Evolutionary conservation across 2,329 filamentous ascomycete species (phyloP).

Genomic region (Epichloe gansuensis): DNA sequence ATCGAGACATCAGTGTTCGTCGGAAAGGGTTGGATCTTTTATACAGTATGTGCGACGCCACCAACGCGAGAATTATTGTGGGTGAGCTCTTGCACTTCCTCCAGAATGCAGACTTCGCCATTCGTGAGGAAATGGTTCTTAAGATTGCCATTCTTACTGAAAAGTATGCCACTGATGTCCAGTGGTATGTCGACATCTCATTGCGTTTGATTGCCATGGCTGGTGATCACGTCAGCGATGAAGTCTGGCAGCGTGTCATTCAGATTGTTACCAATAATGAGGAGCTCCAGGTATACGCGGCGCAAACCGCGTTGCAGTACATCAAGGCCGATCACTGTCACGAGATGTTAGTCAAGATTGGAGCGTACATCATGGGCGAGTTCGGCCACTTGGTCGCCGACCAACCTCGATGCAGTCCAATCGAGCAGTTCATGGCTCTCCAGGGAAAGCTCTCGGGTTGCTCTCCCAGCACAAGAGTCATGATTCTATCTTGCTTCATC

Average conservation of each 20-base stretch:
- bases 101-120: slow-evolving; percentile 93
- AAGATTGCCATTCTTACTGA: slow-evolving; percentile 98
- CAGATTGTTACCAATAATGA: slow-evolving; percentile 99
- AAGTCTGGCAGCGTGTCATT: slow-evolving; percentile 97
- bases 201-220: slow-evolving; percentile 89
- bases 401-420: slow-evolving; percentile 80
- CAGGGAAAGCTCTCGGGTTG: slow-evolving; percentile 82
- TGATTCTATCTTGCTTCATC: slow-evolving; percentile 89
- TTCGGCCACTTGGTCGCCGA: slow-evolving; percentile 96
- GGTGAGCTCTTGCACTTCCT: slow-evolving; percentile 88
- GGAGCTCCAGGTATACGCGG: slow-evolving; percentile 90
- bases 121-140: slow-evolving; percentile 96
- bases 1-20: slow-evolving; percentile 92
- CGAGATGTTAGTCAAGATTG: slow-evolving; percentile 95
- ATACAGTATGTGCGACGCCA: slow-evolving; percentile 98
- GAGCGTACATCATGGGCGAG: slow-evolving; percentile 87
- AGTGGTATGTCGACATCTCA: slow-evolving; percentile 99
- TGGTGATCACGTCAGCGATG: slow-evolving; percentile 95
- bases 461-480: slow-evolving; percentile 79
- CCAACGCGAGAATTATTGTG: slow-evolving; percentile 89
- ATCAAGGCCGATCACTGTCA: slow-evolving; percentile 89
- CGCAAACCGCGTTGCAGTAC: slow-evolving; percentile 84
- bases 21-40: slow-evolving; percentile 89
- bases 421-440: slow-evolving; percentile 90
- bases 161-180: slow-evolving; percentile 94